Evolutionary conservation across 2,329 filamentous ascomycete species (phyloP).

Genomic region (Colletotrichum tofieldiae): DNA sequence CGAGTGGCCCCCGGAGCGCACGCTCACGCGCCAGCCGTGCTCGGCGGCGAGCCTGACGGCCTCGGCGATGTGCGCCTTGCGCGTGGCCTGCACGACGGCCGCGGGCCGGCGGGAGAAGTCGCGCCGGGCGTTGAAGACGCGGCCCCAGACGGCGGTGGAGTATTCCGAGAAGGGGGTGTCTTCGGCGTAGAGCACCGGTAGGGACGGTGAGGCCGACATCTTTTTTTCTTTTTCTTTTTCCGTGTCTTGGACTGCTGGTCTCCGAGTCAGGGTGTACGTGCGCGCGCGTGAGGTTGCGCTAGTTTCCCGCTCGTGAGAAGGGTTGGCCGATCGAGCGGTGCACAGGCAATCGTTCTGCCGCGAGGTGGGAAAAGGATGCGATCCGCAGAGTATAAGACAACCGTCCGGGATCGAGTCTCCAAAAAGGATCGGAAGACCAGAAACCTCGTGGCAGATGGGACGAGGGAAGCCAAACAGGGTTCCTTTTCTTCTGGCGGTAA

Average conservation of each 20-base stretch:
- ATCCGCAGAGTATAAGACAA: no score
- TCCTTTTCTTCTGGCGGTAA: no score
- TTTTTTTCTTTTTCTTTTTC: neutral
- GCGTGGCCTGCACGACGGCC: slow-evolving; percentile 59
- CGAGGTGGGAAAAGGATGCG: no score
- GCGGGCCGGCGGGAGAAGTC: slow-evolving; percentile 54
- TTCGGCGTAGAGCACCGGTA: slow-evolving; percentile 46
- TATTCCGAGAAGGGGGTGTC: slow-evolving; percentile 47
- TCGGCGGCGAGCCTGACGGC: slow-evolving; percentile 57
- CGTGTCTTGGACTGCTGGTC: neutral
- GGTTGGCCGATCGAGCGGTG: no score
- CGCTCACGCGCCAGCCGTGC: slow-evolving; percentile 55
- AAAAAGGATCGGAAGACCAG: no score
- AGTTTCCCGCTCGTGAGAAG: no score
- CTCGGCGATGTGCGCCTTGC: slow-evolving; percentile 53
- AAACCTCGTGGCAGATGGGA: no score
- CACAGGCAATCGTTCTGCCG: no score
- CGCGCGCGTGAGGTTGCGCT: neutral
- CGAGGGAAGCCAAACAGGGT: no score
- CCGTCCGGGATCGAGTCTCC: no score
- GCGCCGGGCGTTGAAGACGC: slow-evolving; percentile 62
- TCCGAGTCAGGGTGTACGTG: neutral
- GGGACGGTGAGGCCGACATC: slow-evolving; percentile 1
- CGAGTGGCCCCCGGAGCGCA: slow-evolving; percentile 65
- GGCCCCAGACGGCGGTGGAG: slow-evolving; percentile 48